These are phyloP conservation scores for Triangularia setosa DNA, from an alignment of 2,329 filamentous ascomycete genomes.

Conservation along the genomic window DNA sequence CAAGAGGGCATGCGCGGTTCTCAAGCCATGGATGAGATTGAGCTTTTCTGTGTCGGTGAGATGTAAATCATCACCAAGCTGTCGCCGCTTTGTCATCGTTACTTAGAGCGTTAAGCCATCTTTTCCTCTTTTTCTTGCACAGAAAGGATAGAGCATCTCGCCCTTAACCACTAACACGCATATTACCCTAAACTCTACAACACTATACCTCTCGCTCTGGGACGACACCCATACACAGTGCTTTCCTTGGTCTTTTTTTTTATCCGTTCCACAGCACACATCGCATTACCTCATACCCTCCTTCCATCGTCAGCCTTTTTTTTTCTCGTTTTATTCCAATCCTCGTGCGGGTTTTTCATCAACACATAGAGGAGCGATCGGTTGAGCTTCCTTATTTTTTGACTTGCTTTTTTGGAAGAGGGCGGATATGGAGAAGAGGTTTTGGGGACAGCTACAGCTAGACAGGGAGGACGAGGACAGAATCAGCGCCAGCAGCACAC, in stretches of 20 bases:
- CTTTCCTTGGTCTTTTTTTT: background rate
- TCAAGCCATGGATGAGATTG: conserved; percentile 81
- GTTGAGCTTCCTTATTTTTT: background rate
- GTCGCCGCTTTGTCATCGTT: background rate
- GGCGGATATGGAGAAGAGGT: background rate
- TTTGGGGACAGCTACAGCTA: background rate
- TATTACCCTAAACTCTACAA: background rate
- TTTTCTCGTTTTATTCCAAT: background rate
- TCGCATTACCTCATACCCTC: background rate
- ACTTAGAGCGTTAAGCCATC: background rate
- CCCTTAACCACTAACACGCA: background rate
- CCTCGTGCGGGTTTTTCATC: background rate
- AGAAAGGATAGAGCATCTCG: background rate
- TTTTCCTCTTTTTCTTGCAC: background rate
- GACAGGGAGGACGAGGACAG: background rate
- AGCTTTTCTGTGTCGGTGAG: conserved; percentile 71
- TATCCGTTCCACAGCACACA: background rate
- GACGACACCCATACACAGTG: background rate
- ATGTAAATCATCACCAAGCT: background rate
- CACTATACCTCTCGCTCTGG: background rate
- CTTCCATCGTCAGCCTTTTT: conserved; percentile 3
- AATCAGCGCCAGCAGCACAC: background rate
- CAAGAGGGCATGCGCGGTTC: conserved; percentile 60
- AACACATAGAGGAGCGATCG: conserved; percentile 11
- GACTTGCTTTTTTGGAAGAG: background rate